Conservation (phyloP, 2,329 filamentous ascomycete species). For the Fusarium sp. region DNA sequence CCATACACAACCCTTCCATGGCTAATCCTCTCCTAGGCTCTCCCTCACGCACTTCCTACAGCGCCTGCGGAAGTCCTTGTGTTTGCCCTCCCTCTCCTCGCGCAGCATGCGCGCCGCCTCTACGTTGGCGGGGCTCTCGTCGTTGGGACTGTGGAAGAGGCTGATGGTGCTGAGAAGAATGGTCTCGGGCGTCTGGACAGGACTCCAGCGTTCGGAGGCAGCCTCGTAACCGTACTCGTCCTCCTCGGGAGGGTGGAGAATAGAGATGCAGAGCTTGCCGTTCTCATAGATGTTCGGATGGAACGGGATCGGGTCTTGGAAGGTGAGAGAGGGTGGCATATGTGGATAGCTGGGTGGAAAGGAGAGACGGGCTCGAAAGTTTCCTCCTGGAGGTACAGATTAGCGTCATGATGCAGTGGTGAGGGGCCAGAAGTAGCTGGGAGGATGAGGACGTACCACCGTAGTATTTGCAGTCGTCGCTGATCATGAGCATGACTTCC, state of each 20-base stretch:
- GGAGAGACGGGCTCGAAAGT: conserved; percentile 84
- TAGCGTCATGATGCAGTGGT: conserved; percentile 18
- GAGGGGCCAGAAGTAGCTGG: not conserved
- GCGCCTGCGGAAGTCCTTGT: conserved; percentile 78
- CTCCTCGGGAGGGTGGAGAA: conserved; percentile 93
- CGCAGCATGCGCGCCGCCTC: conserved; percentile 91
- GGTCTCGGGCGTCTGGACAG: conserved; percentile 93
- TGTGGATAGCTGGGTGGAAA: conserved; percentile 90
- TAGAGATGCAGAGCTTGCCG: conserved; percentile 94
- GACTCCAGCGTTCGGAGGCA: conserved; percentile 90
- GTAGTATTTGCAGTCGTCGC: conserved; percentile 91
- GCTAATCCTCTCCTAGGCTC: conserved; percentile 77
- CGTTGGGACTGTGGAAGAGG: conserved; percentile 90
- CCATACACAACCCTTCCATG: not conserved
- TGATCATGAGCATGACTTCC: conserved; percentile 99
- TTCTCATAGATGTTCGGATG: conserved; percentile 93
- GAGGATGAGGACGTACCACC: conserved; percentile 69
- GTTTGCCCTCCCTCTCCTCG: conserved; percentile 71
- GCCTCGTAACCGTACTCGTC: conserved; percentile 94
- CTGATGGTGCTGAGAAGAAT: conserved; percentile 93
- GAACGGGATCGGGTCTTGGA: conserved; percentile 83
- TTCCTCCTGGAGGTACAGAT: conserved; percentile 70
- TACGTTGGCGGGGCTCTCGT: conserved; percentile 94
- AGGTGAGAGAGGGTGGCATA: conserved; percentile 87
- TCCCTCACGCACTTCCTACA: conserved; percentile 83